phyloP scores from a whole-genome alignment of 2,329 filamentous ascomycete genomes.

The Colletotrichum shisoi region DNA sequence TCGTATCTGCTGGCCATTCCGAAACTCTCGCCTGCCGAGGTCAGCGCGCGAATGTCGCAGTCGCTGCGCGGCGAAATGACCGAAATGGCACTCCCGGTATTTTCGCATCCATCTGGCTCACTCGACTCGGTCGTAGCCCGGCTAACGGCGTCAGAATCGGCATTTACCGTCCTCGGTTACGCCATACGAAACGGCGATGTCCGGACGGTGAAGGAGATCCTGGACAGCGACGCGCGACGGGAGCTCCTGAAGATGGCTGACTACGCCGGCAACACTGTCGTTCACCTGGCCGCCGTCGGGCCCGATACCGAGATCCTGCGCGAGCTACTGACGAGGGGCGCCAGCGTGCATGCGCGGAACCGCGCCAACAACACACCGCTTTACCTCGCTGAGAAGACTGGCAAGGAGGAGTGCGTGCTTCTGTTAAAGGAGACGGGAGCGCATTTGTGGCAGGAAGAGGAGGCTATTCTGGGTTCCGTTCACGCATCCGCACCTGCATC shows the following conservation, averaged over 20 bases:
- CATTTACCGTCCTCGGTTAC: slow-evolving; percentile 79
- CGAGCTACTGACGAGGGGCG: slow-evolving; percentile 67
- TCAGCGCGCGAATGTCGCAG: slow-evolving; percentile 74
- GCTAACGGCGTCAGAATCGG: slow-evolving; percentile 63
- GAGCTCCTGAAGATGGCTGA: slow-evolving; percentile 77
- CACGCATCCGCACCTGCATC: slow-evolving; percentile 32
- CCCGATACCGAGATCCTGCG: slow-evolving; percentile 64
- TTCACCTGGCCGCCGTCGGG: slow-evolving; percentile 66
- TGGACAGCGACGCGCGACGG: slow-evolving; percentile 66
- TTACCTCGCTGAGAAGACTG: slow-evolving; percentile 67
- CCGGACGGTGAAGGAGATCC: slow-evolving; percentile 69
- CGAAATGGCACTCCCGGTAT: slow-evolving; percentile 74
- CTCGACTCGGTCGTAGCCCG: slow-evolving; percentile 54
- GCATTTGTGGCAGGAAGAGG: slow-evolving; percentile 61
- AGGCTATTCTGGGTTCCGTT: slow-evolving; percentile 34
- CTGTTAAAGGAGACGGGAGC: slow-evolving; percentile 67
- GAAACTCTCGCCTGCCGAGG: slow-evolving; percentile 68
- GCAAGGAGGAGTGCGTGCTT: slow-evolving; percentile 61
- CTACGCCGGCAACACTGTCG: slow-evolving; percentile 80
- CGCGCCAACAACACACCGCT: slow-evolving; percentile 71
- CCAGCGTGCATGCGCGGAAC: slow-evolving; percentile 73
- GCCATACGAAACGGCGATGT: slow-evolving; percentile 78
- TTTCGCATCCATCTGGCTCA: slow-evolving; percentile 73
- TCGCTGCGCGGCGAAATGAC: slow-evolving; percentile 88
- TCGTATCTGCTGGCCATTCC: slow-evolving; percentile 81